phyloP scores from a whole-genome alignment of 768 basidiomycete genomes.

The Hygrocybe coccinea region DNA sequence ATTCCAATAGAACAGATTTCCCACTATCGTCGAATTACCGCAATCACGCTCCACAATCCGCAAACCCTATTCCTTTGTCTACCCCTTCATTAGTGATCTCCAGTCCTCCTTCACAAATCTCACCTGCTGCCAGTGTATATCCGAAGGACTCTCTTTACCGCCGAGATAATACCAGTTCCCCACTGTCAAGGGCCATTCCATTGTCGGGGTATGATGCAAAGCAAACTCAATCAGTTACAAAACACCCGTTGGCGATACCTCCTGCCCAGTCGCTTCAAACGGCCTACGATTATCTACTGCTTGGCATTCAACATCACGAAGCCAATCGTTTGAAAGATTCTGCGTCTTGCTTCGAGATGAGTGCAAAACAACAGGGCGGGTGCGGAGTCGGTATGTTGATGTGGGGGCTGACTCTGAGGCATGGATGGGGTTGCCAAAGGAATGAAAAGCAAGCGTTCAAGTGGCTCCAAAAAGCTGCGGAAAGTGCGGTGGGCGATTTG shows the following conservation, averaged over 20 bases:
- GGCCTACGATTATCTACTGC: constrained; percentile 65
- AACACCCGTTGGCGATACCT: constrained; percentile 10
- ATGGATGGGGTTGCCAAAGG: constrained; percentile 84
- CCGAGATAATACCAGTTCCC: background rate
- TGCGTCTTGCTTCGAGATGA: constrained; percentile 69
- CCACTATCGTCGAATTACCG: background rate
- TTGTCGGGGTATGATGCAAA: background rate
- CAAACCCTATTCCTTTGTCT: background rate
- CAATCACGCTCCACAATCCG: background rate
- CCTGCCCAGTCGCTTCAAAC: constrained; percentile 24
- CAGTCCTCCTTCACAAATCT: background rate
- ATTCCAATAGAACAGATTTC: background rate
- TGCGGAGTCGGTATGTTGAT: constrained; percentile 89
- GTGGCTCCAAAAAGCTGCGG: constrained; percentile 80
- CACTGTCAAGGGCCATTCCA: background rate
- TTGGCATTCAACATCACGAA: constrained; percentile 77
- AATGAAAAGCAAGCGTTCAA: constrained; percentile 75
- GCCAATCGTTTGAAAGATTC: constrained; percentile 65
- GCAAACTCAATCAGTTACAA: background rate
- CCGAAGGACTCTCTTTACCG: background rate
- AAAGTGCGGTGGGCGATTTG: constrained; percentile 71
- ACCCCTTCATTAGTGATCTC: background rate
- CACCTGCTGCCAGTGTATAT: background rate
- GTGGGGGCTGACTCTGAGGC: constrained; percentile 81
- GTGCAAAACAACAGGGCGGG: constrained; percentile 69